Evolutionary conservation across 768 basidiomycete species (phyloP).

Genomic region (Coprinellus micaceus): DNA sequence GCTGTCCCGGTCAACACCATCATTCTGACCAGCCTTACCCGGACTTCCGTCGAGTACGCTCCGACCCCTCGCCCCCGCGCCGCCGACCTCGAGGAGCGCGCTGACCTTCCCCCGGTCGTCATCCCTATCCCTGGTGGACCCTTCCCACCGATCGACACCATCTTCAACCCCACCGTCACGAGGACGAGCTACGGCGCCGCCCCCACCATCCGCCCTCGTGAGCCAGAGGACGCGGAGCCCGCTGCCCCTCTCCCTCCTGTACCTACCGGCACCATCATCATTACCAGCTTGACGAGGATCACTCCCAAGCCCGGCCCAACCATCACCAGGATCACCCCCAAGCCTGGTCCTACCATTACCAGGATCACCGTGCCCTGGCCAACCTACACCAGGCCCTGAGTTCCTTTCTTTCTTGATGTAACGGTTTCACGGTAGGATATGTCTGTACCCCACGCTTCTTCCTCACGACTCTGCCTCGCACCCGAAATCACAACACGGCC

Average conservation of each 20-base stretch:
- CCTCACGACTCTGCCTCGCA: not conserved
- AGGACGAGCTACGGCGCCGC: not conserved
- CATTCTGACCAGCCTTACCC: constrained; percentile 2
- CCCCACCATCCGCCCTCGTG: not conserved
- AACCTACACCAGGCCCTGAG: not conserved
- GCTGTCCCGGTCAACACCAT: not conserved
- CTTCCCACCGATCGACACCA: not conserved
- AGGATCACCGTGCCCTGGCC: not conserved
- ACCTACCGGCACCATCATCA: not conserved
- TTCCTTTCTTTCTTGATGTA: not conserved
- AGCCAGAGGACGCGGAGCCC: not conserved
- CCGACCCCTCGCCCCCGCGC: constrained; percentile 1
- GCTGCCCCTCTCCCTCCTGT: not conserved
- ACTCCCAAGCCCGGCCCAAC: not conserved
- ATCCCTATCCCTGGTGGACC: not conserved
- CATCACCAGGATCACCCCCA: not conserved
- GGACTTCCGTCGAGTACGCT: not conserved
- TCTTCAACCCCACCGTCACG: not conserved
- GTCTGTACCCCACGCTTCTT: not conserved
- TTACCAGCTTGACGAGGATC: constrained; percentile 2
- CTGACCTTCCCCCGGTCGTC: not conserved
- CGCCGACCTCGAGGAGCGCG: not conserved
- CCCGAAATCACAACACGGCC: too few species aligned
- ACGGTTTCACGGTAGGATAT: not conserved
- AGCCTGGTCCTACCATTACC: not conserved